Base-by-base conservation (phyloP, 139 green algal genomes). In the Chlorella ohadii region DNA sequence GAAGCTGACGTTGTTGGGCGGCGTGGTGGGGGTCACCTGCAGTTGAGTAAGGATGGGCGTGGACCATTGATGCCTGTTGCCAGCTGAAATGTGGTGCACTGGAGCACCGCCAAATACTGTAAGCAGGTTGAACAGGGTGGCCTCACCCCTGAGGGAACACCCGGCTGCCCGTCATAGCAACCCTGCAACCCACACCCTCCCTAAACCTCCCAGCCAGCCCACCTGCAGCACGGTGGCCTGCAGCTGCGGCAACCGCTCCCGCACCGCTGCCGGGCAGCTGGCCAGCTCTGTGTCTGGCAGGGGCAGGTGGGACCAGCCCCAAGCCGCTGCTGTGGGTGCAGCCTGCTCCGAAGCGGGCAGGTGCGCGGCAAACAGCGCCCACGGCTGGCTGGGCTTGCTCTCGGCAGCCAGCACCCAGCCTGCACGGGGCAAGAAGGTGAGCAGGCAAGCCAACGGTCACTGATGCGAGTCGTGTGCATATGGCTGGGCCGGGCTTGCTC, bases 351-450 rank as follows among this genome's bases (percentile, higher is more conserved):
- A 47, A 3, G 31, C 19, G 15, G 36, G 67, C 36, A 89, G 31
- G 38, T 67, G 65, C 17, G 87, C 80, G 12, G 93, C 83, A 51
- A 89, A 84, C 28, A 95, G 72, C 22, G 84, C 73, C 41, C 84
- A 47, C 16, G 92, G 87, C 23, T 65, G 70, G 36, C 56, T 72
- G 0, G 84, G 88, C 59, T 83, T 77, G 44, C 74, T 91, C 13
- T 85, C 74, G 1, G 61, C 31, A 6, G 81, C 91, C 47, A 93
- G 27, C 39, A 86, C 56, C 70, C 73, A 85, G 39, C 84, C 86
- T 78, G 81, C 72, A 55, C 4, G 12, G 16, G 20, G 59, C 22
- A 12, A 2, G 59, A 66, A 66, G 59, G 16, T 66, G n/a, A n/a
- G n/a, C n/a, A n/a, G n/a, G n/a, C n/a, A n/a, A n/a, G n/a, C n/a